These are phyloP conservation scores for Jasminum sambac DNA, from an alignment of 257 asterid genomes.

Conservation along the genomic window DNA sequence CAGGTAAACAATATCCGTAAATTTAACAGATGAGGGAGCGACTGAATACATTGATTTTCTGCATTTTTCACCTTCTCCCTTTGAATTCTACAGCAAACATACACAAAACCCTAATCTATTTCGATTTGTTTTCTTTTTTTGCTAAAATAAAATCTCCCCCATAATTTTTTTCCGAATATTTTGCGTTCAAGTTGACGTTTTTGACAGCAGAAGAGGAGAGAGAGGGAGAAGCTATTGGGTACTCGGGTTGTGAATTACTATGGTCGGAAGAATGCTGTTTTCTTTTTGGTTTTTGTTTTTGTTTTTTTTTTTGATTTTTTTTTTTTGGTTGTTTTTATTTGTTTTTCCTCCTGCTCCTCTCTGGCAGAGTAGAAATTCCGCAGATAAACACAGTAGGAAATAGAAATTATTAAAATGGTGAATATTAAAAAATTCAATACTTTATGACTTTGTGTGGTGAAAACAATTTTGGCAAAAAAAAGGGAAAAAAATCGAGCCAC, in stretches of 20 bases:
- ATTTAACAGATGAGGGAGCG: conserved; percentile 30
- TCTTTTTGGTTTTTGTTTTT: no score
- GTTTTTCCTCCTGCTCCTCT: no score
- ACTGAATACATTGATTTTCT: conserved; percentile 45
- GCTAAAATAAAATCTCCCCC: neutral
- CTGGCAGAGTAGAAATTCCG: no score
- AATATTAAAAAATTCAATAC: no score
- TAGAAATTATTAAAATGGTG: no score
- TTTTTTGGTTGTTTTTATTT: no score
- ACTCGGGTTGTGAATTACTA: no score
- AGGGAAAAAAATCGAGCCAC: no score
- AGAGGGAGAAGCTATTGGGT: conserved; percentile 13
- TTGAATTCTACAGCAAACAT: conserved; percentile 8
- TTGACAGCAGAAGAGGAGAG: conserved; percentile 27
- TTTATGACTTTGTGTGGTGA: no score
- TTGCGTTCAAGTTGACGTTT: conserved; percentile 31
- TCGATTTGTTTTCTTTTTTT: conserved; percentile 19
- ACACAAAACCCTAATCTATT: conserved; percentile 41
- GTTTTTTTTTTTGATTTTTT: no score
- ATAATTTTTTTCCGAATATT: neutral
- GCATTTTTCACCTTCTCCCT: conserved; percentile 41
- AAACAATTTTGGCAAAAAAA: no score
- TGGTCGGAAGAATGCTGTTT: neutral
- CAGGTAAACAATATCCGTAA: conserved; percentile 38
- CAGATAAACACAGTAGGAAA: no score